Percentiles rank a stretch among this genome's conserved stretches.
These are phyloP conservation scores for Aspergillus quadricinctus DNA, from an alignment of 2,329 filamentous ascomycete species.

Conservation along the genomic window DNA sequence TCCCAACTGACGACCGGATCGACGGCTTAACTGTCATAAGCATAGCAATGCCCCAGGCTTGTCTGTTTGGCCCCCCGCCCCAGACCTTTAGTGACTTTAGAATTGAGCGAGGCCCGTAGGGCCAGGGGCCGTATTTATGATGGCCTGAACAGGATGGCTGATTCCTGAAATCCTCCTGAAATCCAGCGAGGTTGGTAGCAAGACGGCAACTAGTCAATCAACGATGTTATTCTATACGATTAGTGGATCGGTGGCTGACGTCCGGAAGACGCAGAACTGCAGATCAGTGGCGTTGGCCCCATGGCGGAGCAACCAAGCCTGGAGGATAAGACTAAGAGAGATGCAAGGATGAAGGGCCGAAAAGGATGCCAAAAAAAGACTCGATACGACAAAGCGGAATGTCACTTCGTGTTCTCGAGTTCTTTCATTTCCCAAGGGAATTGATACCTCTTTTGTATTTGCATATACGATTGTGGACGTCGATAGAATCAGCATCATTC, in stretches of 20 bases:
- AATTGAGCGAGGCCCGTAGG: background rate
- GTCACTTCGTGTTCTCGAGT: background rate
- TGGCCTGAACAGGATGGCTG: background rate
- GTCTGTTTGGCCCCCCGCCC: background rate
- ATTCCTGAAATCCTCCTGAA: background rate
- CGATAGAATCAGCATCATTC: background rate
- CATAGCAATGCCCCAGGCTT: background rate
- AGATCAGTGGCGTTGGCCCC: background rate
- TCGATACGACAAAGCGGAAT: background rate
- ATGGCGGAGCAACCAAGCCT: background rate
- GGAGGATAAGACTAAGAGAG: background rate
- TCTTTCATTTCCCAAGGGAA: background rate
- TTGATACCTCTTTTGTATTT: background rate
- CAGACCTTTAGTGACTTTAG: background rate
- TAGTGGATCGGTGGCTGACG: background rate
- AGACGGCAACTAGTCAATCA: background rate
- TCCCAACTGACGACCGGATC: background rate
- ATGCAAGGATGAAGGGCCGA: background rate
- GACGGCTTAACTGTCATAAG: background rate
- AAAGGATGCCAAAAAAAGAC: background rate
- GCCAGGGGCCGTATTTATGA: background rate
- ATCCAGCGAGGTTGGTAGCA: background rate
- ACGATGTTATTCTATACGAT: background rate
- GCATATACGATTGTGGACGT: background rate
- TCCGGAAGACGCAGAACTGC: background rate